Evolutionary conservation across 2,329 filamentous ascomycete species (phyloP), one percentile per base, ranked within the genome.

Genomic region (Fusarium phyllophilum): DNA sequence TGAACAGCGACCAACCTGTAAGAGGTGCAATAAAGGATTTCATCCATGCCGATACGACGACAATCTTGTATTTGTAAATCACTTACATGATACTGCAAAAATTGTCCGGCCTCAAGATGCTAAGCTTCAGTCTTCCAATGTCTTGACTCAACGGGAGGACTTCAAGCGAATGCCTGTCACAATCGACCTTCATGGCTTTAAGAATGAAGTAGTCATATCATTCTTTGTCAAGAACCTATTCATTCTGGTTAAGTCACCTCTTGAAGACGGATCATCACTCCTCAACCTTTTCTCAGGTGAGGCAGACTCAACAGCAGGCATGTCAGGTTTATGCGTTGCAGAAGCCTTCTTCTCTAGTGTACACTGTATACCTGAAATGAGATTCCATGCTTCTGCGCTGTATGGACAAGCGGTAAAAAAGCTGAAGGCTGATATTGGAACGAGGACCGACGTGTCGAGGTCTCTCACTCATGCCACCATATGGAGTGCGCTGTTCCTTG

Each of bases 401-500:
- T 61, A 61, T 22, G 58, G 46, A 0, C 5, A 29, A 42, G 58
- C 36, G 2, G n/a, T 56, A 6, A 6, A 29, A 6, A 42, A 15
- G 13, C n/a, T 56, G 11, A 61, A 61, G 15, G 26, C 9, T 18
- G 46, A 61, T 17, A n/a, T 61, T 8, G 36, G 18, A 6, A 34
- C 10, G n/a, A 29, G 18, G 13, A 13, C n/a, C 5, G n/a, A 42
- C 18, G 3, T 6, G 6, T 22, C n/a, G 7, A 24, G 8, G 6
- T 17, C 58, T 22, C 48, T 20, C 13, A 8, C 38, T 10, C 17
- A 41, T 36, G 8, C 36, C 18, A 56, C 36, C 8, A 61, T 56
- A 34, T 61, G 58, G 58, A 61, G 58, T 14, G 58, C 48, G 8
- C 15, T 61, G 4, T 61, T 61, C 24, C 58, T 61, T 36, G 58